These are phyloP conservation scores for Ceratocystis eucalypticola DNA, from an alignment of 2,329 filamentous ascomycete genomes.

Conservation along the genomic window DNA sequence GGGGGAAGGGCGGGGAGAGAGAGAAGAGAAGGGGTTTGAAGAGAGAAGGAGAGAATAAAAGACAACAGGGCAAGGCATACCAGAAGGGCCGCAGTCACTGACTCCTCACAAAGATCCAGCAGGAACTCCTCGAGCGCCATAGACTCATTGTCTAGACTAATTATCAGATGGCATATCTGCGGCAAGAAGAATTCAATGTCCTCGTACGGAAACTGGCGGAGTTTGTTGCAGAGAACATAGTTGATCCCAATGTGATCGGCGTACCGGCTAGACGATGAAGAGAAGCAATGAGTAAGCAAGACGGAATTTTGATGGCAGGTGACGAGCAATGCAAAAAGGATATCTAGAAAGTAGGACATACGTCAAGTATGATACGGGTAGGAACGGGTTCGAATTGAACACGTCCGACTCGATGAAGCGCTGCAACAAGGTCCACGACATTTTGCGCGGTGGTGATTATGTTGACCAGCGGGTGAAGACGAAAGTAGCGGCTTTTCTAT, in stretches of 20 bases:
- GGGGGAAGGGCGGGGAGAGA: slow-evolving; percentile 2
- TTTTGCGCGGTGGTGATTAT: slow-evolving; percentile 27
- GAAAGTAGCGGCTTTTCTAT: not conserved
- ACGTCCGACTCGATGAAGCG: slow-evolving; percentile 88
- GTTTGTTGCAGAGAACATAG: slow-evolving; percentile 77
- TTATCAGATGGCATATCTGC: slow-evolving; percentile 74
- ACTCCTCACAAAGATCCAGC: slow-evolving; percentile 74
- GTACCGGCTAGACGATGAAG: slow-evolving; percentile 49
- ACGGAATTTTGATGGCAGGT: not conserved
- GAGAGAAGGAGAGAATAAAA: slow-evolving; percentile 19
- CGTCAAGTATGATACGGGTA: slow-evolving; percentile 80
- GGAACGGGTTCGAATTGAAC: slow-evolving; percentile 82
- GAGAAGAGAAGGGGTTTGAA: slow-evolving; percentile 1
- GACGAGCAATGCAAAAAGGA: not conserved
- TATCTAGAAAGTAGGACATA: slow-evolving; percentile 34
- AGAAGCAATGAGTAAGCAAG: slow-evolving; percentile 9
- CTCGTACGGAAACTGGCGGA: slow-evolving; percentile 78
- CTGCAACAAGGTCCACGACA: slow-evolving; percentile 79
- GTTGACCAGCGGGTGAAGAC: not conserved
- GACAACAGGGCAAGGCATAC: slow-evolving; percentile 35
- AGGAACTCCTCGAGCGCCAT: slow-evolving; percentile 85
- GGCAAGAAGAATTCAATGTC: slow-evolving; percentile 89
- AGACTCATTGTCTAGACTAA: slow-evolving; percentile 80
- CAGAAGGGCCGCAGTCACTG: slow-evolving; percentile 68
- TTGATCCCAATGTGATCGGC: slow-evolving; percentile 82